A percentile compares a stretch with the other conserved stretches of the same genome.
Evolutionary conservation across 202 grass and related monocot genomes (phyloP).

Genomic region (Brachypodium distachyon): DNA sequence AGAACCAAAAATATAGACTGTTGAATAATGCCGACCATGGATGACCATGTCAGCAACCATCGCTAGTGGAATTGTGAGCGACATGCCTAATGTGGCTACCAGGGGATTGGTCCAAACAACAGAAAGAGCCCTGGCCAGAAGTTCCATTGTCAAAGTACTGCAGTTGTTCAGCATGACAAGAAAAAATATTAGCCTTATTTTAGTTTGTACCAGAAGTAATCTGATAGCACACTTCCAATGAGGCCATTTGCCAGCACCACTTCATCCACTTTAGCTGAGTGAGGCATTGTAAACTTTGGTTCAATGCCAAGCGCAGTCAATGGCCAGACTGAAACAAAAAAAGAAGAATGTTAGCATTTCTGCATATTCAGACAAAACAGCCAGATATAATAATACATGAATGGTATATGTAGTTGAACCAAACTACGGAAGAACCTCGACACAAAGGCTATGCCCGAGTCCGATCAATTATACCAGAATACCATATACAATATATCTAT

Average conservation of each 20-base stretch:
- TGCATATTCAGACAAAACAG: neutral
- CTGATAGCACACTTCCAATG: conserved; percentile 84
- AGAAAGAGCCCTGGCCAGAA: conserved; percentile 70
- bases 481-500: neutral
- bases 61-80: conserved; percentile 89
- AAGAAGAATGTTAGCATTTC: neutral
- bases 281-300: conserved; percentile 93
- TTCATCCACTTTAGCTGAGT: conserved; percentile 93
- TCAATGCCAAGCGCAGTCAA: conserved; percentile 84
- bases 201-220: conserved; percentile 84
- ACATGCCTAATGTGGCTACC: conserved; percentile 97
- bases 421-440: neutral
- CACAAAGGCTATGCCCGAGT: neutral
- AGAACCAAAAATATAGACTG: conserved; percentile 86
- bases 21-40: conserved; percentile 92
- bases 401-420: neutral
- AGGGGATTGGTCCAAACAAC: conserved; percentile 97
- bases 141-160: neutral
- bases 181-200: neutral
- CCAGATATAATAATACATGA: neutral
- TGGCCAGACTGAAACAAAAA: conserved; percentile 76
- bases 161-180: neutral
- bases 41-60: conserved; percentile 98
- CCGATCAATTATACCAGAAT: neutral
- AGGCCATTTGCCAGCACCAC: conserved; percentile 93